phyloP scores from a whole-genome alignment of 2,329 filamentous ascomycete genomes.

The Talaromyces marneffei region DNA sequence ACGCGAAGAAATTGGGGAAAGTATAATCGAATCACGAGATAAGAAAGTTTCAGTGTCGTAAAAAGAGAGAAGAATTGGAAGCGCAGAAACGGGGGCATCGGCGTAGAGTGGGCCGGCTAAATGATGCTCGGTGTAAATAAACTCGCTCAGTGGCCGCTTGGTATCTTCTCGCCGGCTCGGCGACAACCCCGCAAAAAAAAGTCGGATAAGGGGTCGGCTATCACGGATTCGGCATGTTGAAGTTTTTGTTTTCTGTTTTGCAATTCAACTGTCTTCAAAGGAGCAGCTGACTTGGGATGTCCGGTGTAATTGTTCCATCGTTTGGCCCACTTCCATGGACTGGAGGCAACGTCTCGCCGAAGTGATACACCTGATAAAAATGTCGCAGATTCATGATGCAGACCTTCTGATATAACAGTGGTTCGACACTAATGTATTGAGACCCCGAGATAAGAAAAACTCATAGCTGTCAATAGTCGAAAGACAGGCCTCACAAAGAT shows the following conservation, averaged over 20 bases:
- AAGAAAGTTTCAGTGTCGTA: background rate
- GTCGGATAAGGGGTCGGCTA: slow-evolving; percentile 5
- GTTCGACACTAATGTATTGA: background rate
- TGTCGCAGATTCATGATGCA: background rate
- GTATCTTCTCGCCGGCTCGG: background rate
- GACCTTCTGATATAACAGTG: background rate
- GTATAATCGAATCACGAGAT: background rate
- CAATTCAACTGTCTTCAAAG: background rate
- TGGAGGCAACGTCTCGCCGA: background rate
- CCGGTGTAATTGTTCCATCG: background rate
- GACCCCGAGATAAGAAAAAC: background rate
- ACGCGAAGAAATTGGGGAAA: background rate
- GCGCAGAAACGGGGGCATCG: background rate
- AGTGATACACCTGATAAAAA: background rate
- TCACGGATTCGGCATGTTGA: background rate
- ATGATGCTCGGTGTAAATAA: background rate
- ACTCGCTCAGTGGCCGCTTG: background rate
- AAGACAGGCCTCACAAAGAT: background rate
- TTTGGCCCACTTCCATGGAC: background rate
- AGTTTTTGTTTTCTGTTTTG: too few species aligned
- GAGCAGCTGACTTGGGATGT: background rate
- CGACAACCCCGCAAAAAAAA: slow-evolving; percentile 6
- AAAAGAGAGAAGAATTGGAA: background rate
- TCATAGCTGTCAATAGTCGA: background rate
- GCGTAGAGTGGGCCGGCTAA: background rate